Conservation (phyloP, 2,329 filamentous ascomycete species). For the Tolypocladium nubicola region DNA sequence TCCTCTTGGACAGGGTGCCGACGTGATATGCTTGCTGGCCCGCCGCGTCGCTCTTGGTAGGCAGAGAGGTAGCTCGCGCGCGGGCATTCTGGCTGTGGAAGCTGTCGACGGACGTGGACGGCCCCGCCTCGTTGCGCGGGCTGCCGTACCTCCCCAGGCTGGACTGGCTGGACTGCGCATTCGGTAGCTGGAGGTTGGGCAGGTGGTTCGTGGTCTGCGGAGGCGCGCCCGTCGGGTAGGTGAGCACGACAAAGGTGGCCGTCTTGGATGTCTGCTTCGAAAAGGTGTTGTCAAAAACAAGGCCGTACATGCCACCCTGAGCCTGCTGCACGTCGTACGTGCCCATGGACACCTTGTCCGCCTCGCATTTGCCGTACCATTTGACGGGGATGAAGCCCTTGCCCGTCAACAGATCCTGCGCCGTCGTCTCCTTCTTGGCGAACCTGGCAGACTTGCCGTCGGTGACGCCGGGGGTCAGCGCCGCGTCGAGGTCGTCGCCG, state of each 20-base stretch:
- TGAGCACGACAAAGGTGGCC: conserved; percentile 87
- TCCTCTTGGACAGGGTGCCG: conserved; percentile 77
- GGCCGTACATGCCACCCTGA: conserved; percentile 85
- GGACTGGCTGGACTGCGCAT: conserved; percentile 31
- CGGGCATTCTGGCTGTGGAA: conserved; percentile 39
- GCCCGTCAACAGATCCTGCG: conserved; percentile 51
- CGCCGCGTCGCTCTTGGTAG: conserved; percentile 40
- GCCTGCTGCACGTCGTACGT: conserved; percentile 67
- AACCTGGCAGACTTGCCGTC: conserved; percentile 37
- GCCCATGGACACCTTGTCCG: conserved; percentile 87
- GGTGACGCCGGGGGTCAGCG: conserved; percentile 29
- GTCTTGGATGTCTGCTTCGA: conserved; percentile 93
- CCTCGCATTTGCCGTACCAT: conserved; percentile 93
- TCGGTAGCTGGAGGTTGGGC: conserved; percentile 40
- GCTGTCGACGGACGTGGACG: conserved; percentile 50
- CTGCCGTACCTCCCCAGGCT: conserved; percentile 40
- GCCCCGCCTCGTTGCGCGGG: conserved; percentile 30
- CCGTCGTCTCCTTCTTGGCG: conserved; percentile 48
- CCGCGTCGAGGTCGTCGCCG: conserved; percentile 32
- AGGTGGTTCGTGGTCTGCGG: conserved; percentile 66
- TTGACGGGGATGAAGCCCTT: conserved; percentile 61
- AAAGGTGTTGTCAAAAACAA: conserved; percentile 98
- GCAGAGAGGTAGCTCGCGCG: conserved; percentile 36
- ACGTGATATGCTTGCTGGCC: conserved; percentile 56
- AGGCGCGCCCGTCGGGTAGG: conserved; percentile 74